Base-by-base conservation (phyloP, 192 early-diverging fungal genomes). In the Gigaspora rosea region DNA sequence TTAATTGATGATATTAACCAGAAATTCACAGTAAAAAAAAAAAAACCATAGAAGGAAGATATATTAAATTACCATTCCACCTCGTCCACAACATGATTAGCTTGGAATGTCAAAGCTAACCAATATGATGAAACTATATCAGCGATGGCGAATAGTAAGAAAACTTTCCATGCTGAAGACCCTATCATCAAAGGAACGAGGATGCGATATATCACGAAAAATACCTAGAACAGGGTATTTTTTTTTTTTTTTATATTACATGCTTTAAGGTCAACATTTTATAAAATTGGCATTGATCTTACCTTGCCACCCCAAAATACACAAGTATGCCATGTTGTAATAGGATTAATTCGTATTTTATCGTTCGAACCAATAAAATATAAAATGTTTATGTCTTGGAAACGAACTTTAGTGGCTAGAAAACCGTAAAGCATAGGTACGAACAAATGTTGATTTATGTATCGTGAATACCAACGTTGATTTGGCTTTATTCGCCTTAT, bases 261-360 rank as follows among this genome's bases (percentile, higher is more conserved):
- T 7, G 41, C 7, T 41, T 41, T 41, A 41, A 41, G 41, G 2
- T 41, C 41, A 41, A 41, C 41, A 41, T 7, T 41, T 41, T 41
- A 41, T 41, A 41, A 41, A 41, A 41, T 41, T 41, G 27, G 1
- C 27, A 27, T 27, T 41, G 41, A 41, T 41, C 41, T 61, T 48
- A 73, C 64, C 75, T 89, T 89, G 46, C 88, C 88, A 18, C 83
- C 85, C 88, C 88, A 89, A 77, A 89, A 89, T 70, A 84, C 74
- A 46, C 64, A 72, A 9, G 85, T 86, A 77, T 89, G 86, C 79
- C 80, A 82, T 13, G 75, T 46, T 27, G 77, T 76, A 41, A 85
- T 63, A 1, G 82, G 83, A 78, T 89, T 89, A 15, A 87, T 80
- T 48, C 82, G 75, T 48, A 88, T 87, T 12, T 79, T 82, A 72